Percentiles rank a stretch among this genome's conserved stretches.
These are phyloP conservation scores for Ammopiptanthus mongolicus DNA, from an alignment of 306 rosid genomes.

Conservation along the genomic window DNA sequence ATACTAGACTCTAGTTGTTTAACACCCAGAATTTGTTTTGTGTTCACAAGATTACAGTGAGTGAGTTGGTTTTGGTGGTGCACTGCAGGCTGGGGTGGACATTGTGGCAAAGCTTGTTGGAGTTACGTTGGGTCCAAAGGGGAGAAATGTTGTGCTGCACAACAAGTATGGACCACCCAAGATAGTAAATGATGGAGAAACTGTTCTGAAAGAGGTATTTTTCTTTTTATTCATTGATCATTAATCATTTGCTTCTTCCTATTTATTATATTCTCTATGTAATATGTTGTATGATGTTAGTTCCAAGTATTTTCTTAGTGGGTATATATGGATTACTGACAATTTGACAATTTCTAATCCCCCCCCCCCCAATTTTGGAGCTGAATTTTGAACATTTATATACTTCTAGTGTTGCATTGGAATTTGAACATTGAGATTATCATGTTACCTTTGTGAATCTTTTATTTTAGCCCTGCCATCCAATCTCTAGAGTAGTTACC, in stretches of 20 bases:
- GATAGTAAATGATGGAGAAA: slow-evolving; percentile 92
- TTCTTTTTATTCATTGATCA: not conserved
- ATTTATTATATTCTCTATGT: not conserved
- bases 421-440: not conserved
- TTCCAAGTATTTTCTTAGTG: not conserved
- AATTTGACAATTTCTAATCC: not conserved
- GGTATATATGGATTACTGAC: not conserved
- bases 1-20: not conserved
- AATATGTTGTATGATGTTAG: not conserved
- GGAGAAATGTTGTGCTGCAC: slow-evolving; percentile 86
- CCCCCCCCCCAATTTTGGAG: not conserved
- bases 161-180: slow-evolving; percentile 91
- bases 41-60: not conserved
- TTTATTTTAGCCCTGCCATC: not conserved
- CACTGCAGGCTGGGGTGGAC: slow-evolving; percentile 69
- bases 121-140: slow-evolving; percentile 89
- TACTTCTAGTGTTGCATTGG: not conserved
- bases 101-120: slow-evolving; percentile 83
- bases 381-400: not conserved
- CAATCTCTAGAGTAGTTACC: not conserved
- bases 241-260: not conserved
- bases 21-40: not conserved
- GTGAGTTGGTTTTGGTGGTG: slow-evolving; percentile 20
- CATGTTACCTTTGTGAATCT: not conserved
- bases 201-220: slow-evolving; percentile 80